A percentile compares a stretch with the other conserved stretches of the same genome.
Conservation (phyloP, 108 stramenopile genomes). For the Skeletonema potamos region DNA sequence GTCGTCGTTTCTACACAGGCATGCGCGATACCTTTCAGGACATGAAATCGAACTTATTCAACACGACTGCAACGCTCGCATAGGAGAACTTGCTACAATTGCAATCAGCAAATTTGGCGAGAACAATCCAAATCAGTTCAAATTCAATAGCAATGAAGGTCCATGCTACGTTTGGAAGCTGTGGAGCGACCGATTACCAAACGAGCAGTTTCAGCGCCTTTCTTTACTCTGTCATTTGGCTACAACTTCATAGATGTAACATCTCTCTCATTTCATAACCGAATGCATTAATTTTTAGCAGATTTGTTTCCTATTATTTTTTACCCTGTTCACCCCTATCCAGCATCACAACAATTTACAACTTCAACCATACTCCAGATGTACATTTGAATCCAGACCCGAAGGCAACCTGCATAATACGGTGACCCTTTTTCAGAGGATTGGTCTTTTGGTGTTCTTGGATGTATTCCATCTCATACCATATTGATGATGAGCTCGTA, state of each 20-base stretch:
- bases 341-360: conserved; percentile 38
- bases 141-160: not conserved
- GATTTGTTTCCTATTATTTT: not conserved
- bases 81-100: conserved; percentile 39
- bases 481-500: conserved; percentile 95
- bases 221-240: conserved; percentile 2
- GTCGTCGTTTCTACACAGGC: conserved; percentile 9
- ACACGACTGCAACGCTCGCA: conserved; percentile 31
- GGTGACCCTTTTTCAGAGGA: conserved; percentile 87
- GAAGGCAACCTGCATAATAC: conserved; percentile 96
- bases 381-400: conserved; percentile 99
- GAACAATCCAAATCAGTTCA: not conserved
- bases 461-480: conserved; percentile 98
- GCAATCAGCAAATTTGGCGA: conserved; percentile 11
- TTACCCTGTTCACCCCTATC: not conserved
- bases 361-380: conserved; percentile 94
- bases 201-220: conserved; percentile 7
- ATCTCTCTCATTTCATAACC: not conserved
- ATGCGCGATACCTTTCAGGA: conserved; percentile 10
- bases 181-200: conserved; percentile 15
- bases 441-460: conserved; percentile 88
- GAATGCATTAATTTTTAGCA: conserved; percentile 37
- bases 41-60: conserved; percentile 34
- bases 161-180: conserved; percentile 7
- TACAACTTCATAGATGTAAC: not conserved